Conservation (phyloP, 805 yeast species). For the Ogataea dorogensis region DNA sequence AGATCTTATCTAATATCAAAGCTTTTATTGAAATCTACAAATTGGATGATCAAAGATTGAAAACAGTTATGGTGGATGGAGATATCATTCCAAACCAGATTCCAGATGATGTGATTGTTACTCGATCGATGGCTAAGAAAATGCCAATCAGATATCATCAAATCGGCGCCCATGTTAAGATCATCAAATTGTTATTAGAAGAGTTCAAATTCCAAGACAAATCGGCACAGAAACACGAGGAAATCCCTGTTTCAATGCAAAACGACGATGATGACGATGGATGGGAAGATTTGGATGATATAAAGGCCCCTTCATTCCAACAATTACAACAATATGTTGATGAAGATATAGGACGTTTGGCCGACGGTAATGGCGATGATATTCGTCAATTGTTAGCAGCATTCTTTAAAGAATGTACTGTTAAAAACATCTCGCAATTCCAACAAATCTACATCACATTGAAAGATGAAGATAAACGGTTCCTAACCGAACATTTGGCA, state of each 20-base stretch:
- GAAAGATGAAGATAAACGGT: conserved; percentile 51
- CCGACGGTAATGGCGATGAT: conserved; percentile 33
- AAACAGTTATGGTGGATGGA: conserved; percentile 65
- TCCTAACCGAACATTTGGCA: conserved; percentile 44
- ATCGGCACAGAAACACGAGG: conserved; percentile 39
- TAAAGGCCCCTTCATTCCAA: conserved; percentile 61
- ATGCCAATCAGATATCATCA: conserved; percentile 63
- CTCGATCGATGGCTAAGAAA: conserved; percentile 77
- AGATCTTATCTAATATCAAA: conserved; percentile 61
- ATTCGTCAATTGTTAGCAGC: conserved; percentile 40
- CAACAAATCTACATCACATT: conserved; percentile 47
- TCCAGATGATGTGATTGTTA: conserved; percentile 60
- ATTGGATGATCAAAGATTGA: conserved; percentile 53
- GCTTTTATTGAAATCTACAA: conserved; percentile 70
- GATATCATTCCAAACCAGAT: conserved; percentile 59
- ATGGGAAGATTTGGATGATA: conserved; percentile 77
- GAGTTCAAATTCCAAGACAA: conserved; percentile 68
- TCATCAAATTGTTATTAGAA: conserved; percentile 63
- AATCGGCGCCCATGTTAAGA: conserved; percentile 68
- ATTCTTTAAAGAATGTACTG: conserved; percentile 58
- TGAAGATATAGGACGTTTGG: conserved; percentile 25
- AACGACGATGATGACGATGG: conserved; percentile 46
- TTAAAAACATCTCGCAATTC: conserved; percentile 50
- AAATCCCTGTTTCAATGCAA: conserved; percentile 24
- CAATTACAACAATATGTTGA: conserved; percentile 58